These are phyloP conservation scores for Rhynchospora breviuscula DNA, from an alignment of 176 grass and related monocot species.

Conservation along the genomic window DNA sequence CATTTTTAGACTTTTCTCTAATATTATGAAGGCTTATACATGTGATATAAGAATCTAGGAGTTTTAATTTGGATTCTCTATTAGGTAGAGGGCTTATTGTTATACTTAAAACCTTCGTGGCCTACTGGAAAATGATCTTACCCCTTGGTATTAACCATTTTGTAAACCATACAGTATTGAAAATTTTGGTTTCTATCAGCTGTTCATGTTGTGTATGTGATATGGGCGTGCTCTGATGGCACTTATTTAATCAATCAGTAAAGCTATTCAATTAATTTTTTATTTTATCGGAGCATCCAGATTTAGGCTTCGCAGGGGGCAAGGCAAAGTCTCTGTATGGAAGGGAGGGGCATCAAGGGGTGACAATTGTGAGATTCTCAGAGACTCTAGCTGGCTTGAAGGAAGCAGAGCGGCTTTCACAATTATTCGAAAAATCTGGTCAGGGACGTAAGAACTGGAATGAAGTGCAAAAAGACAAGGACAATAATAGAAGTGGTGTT, in stretches of 20 bases:
- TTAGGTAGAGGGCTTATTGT: not conserved
- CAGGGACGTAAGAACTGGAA: constrained; percentile 49
- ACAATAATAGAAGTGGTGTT: constrained; percentile 19
- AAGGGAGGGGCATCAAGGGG: constrained; percentile 57
- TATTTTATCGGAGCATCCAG: constrained; percentile 35
- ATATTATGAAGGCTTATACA: not conserved
- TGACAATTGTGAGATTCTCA: constrained; percentile 61
- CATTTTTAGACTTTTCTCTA: not conserved
- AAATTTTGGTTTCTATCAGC: not conserved
- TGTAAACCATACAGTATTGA: not conserved
- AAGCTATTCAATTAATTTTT: not conserved
- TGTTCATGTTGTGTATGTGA: not conserved
- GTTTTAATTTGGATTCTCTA: not conserved
- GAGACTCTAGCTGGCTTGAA: constrained; percentile 50
- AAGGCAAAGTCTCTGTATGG: constrained; percentile 48
- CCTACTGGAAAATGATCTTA: not conserved
- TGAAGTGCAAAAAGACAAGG: constrained; percentile 10
- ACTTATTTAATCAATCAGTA: too few relatives aligned
- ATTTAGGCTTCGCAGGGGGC: constrained; percentile 53
- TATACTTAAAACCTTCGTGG: too few relatives aligned
- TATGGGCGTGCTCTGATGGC: not conserved
- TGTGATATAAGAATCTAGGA: not conserved
- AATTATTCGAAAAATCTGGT: constrained; percentile 46
- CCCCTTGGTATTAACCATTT: not conserved
- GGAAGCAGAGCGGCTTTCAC: constrained; percentile 54